Conservation (phyloP, 2,329 filamentous ascomycete genomes). For the Hymenoscyphus occultus region DNA sequence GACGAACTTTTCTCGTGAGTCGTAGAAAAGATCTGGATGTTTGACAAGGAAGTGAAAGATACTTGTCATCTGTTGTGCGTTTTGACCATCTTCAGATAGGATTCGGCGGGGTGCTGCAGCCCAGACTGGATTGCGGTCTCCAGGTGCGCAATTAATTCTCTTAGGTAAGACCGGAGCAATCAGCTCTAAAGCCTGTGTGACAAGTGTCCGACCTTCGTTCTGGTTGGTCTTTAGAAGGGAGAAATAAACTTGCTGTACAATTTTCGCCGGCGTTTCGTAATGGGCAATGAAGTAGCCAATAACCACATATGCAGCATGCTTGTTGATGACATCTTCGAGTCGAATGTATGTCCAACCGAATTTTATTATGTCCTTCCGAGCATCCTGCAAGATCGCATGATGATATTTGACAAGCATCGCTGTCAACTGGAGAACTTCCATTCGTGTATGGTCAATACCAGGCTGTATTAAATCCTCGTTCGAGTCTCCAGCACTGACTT, state of each 20-base stretch:
- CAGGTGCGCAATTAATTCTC: constrained; percentile 64
- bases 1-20: constrained; percentile 87
- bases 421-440: constrained; percentile 93
- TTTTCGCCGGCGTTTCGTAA: constrained; percentile 95
- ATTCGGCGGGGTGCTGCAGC: constrained; percentile 87
- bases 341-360: constrained; percentile 99
- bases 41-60: constrained; percentile 96
- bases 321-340: constrained; percentile 98
- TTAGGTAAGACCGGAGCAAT: constrained; percentile 93
- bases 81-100: constrained; percentile 88
- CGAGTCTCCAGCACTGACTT: constrained; percentile 76
- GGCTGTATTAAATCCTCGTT: constrained; percentile 80
- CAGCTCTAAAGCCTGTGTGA: constrained; percentile 91
- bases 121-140: constrained; percentile 79
- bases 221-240: constrained; percentile 89
- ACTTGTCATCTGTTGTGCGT: constrained; percentile 91
- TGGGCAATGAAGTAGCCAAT: constrained; percentile 97
- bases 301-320: constrained; percentile 94
- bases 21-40: constrained; percentile 91
- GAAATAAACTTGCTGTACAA: constrained; percentile 91
- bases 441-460: constrained; percentile 90
- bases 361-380: constrained; percentile 96
- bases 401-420: constrained; percentile 96
- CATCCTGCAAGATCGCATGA: constrained; percentile 80
- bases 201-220: constrained; percentile 86